Evolutionary conservation across 768 basidiomycete species (phyloP).

Genomic region (Hericium erinaceus): DNA sequence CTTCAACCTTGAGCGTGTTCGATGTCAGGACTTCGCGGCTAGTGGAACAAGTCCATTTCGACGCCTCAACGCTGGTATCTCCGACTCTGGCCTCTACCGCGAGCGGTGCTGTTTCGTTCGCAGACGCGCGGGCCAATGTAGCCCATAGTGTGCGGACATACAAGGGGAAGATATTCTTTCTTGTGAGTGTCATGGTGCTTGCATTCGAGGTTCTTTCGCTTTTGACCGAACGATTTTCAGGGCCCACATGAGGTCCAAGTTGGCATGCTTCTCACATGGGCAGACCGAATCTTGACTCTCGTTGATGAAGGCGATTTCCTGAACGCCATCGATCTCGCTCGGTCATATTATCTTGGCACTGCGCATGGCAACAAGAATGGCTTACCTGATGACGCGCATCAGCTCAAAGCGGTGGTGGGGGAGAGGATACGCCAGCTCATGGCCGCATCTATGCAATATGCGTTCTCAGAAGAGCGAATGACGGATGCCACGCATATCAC

Average conservation of each 20-base stretch:
- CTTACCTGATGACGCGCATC: conserved; percentile 59
- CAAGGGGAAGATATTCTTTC: conserved; percentile 83
- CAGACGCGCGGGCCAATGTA: conserved; percentile 43
- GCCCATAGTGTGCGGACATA: conserved; percentile 70
- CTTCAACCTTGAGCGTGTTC: conserved; percentile 52
- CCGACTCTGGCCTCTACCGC: conserved; percentile 39
- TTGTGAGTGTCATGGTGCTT: conserved; percentile 45
- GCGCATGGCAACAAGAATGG: conserved; percentile 83
- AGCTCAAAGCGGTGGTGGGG: conserved; percentile 57
- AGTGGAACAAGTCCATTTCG: conserved; percentile 55
- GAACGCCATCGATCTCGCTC: conserved; percentile 77
- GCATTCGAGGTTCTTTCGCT: not conserved
- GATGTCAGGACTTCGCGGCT: conserved; percentile 48
- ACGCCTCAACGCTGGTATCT: conserved; percentile 46
- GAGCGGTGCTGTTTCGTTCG: conserved; percentile 37
- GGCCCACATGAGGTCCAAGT: conserved; percentile 59
- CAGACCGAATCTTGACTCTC: conserved; percentile 77
- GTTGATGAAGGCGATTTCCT: conserved; percentile 86
- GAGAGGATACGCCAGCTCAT: conserved; percentile 75
- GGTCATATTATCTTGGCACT: conserved; percentile 70
- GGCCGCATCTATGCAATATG: conserved; percentile 78
- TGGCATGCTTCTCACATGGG: conserved; percentile 89
- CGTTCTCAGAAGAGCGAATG: conserved; percentile 94
- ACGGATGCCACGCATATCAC: conserved; percentile 78
- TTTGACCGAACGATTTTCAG: conserved; percentile 27